A percentile compares a stretch with the other conserved stretches of the same genome.
These are phyloP conservation scores for Chrysosphaeria jannelii DNA, from an alignment of 2,329 filamentous ascomycete species.

Conservation along the genomic window DNA sequence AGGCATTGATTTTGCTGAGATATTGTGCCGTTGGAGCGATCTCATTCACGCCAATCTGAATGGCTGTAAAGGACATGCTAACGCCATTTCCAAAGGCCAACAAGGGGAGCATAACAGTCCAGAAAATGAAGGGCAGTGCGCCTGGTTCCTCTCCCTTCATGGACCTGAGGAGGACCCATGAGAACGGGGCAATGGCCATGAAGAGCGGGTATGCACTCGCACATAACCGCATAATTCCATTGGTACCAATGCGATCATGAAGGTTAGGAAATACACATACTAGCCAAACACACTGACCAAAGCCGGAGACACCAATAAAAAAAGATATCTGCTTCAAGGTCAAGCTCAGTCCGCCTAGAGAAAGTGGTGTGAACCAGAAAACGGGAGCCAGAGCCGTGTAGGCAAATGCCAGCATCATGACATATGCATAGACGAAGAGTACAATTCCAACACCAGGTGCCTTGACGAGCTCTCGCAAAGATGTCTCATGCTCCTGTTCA, in stretches of 20 bases:
- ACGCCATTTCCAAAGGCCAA: conserved; percentile 29
- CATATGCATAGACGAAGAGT: conserved; percentile 31
- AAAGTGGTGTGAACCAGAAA: conserved; percentile 31
- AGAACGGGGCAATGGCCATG: conserved; percentile 20
- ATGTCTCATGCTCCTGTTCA: no score
- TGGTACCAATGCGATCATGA: conserved; percentile 34
- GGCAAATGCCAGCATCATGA: conserved; percentile 36
- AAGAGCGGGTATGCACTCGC: conserved; percentile 30
- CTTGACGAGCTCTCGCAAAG: conserved; percentile 23
- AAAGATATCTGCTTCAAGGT: conserved; percentile 29
- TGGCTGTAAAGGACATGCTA: conserved; percentile 37
- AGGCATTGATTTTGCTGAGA: conserved; percentile 40
- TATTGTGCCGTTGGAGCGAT: conserved; percentile 31
- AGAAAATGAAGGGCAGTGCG: conserved; percentile 17
- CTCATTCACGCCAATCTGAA: conserved; percentile 48
- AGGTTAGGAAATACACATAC: conserved; percentile 37
- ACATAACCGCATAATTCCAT: conserved; percentile 28
- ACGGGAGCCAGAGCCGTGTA: conserved; percentile 43
- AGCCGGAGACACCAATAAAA: conserved; percentile 31
- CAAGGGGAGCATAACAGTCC: conserved; percentile 15
- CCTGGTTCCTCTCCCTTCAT: conserved; percentile 4
- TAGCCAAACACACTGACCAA: conserved; percentile 40
- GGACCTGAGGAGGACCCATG: conserved; percentile 23
- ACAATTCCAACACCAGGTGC: conserved; percentile 32
- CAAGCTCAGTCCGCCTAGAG: conserved; percentile 35